Evolutionary conservation across 495 filamentous ascomycete species (phyloP), one percentile per base, ranked within the genome.

Genomic region (Penicillium egyptiacum): DNA sequence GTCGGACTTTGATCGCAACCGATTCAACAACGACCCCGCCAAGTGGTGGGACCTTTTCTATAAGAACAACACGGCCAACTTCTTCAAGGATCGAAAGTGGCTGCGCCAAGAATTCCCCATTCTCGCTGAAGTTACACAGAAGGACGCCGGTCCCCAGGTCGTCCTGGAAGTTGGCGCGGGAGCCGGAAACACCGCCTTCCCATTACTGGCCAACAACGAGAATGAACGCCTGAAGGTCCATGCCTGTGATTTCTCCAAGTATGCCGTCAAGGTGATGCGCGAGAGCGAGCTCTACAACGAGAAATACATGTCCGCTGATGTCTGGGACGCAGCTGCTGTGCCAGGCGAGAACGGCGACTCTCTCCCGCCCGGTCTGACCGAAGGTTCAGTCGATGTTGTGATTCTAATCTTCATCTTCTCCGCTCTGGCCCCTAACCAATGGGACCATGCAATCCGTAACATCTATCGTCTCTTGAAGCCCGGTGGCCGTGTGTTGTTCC

Each of bases 11-110:
- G 92, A 98, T 72, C 88, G 87, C 63, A 77, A 72, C 46, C 87
- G 90, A 50, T 96, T 97, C 83, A 97, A 96, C 70, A 73, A 75
- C 28, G 84, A 94, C 55, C 94, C 94, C 5, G 91, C 87, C 10
- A 96, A 89, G 71, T 97, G 91, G 89, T 98, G 93, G 93, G 90
- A 98, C 64, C 77, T 85, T 41, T 98, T 98, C 76, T 98, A 98
- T 76, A 87, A 88, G 69, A 92, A 96, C 73, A 97, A 98, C 74
- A 88, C 86, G 6, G 80, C 84, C 52, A 96, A 97, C 69, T 98
- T 98, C 77, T 98, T 98, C 86, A 98, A 98, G 74, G 87, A 98
- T 64, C 86, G 94, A 47, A 97, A 97, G 70, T 98, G 94, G 94
- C 74, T 98, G 35, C 85, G 84, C 41, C 92, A 97, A 70, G 94